Conservation (phyloP, 2,329 filamentous ascomycete species). For the Alternaria viburni region DNA sequence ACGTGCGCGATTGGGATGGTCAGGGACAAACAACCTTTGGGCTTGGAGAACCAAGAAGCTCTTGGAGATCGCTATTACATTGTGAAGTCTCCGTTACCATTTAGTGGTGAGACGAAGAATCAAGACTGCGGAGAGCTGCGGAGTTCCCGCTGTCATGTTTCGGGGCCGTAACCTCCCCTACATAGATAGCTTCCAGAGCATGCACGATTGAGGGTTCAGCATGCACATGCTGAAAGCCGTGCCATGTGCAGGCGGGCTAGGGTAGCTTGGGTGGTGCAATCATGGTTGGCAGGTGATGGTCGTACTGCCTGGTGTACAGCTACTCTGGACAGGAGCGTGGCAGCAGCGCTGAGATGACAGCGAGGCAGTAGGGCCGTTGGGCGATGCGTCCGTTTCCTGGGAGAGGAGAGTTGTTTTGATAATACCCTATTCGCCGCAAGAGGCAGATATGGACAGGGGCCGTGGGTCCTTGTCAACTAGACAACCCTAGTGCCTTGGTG, state of each 20-base stretch:
- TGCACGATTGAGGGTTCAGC: constrained; percentile 11
- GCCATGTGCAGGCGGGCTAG: constrained; percentile 3
- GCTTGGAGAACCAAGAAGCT: background rate
- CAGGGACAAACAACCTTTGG: constrained; percentile 8
- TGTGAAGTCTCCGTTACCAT: background rate
- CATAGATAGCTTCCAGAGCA: background rate
- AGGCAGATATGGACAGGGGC: constrained; percentile 15
- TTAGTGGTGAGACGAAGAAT: background rate
- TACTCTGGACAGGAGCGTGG: constrained; percentile 7
- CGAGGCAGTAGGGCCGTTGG: constrained; percentile 6
- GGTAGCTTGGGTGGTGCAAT: background rate
- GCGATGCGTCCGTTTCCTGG: constrained; percentile 21
- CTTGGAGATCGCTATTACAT: background rate
- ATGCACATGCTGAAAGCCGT: constrained; percentile 14
- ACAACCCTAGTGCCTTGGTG: constrained; percentile 19
- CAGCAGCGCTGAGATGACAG: constrained; percentile 3
- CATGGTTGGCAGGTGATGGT: constrained; percentile 6
- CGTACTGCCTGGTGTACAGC: constrained; percentile 3
- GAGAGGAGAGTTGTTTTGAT: constrained; percentile 26
- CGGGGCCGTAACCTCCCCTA: background rate
- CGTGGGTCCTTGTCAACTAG: constrained; percentile 17
- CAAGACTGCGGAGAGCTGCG: background rate
- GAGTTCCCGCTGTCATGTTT: constrained; percentile 18
- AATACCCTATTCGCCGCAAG: constrained; percentile 12
- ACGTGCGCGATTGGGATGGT: constrained; percentile 12